Base-by-base conservation (phyloP, 805 yeast genomes). In the fission yeast (Schizosaccharomyces pombe) region DNA sequence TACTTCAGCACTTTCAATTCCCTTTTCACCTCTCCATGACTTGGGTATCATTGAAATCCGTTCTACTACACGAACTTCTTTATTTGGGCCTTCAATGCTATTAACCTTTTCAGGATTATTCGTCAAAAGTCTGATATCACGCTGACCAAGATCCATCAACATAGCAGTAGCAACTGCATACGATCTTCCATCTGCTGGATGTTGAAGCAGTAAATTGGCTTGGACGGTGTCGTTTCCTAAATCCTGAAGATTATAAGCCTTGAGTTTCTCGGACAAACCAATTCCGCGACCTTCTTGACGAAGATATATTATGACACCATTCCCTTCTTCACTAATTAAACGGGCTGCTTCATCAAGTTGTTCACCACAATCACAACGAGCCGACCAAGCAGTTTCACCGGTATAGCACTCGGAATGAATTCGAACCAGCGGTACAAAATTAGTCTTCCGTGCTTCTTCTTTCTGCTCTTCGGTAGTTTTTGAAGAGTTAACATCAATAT, bases 201-300 rank as follows among this genome's bases (percentile, higher is more conserved):
- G 99, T 61, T 95, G 76, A 58, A 91, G 73, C 69, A 91, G 66
- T 56, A 91, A 69, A 67, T 91, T 91, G 6, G 98, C 98, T 66
- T 87, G 93, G 3, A 91, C 97, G 0, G 99, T 91, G 66, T 91
- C 99, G 5, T 97, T 97, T 5, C 99, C 99, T 56, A 91, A 71
- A 68, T 91, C 99, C 70, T 91, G 99, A 59, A 91, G 71, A 64
- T 91, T 91, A 67, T 91, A 91, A 1, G 97, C 97, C 61, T 91
- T 91, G 60, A 91, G 74, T 67, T 91, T 91, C 64, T 91, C 99
- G 31, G 96, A 95, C n/a, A 91, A 72, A 5, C 99, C 99, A 57
- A 91, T 91, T 19, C 99, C 99, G 57, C 99, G 78, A 55, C 99
- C 99, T 67, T 91, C 99, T 68, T 91, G 99, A 63, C 99, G 77